A percentile compares a stretch with the other conserved stretches of the same genome.
Conservation (phyloP, 108 stramenopile species). For the Skeletonema potamos region DNA sequence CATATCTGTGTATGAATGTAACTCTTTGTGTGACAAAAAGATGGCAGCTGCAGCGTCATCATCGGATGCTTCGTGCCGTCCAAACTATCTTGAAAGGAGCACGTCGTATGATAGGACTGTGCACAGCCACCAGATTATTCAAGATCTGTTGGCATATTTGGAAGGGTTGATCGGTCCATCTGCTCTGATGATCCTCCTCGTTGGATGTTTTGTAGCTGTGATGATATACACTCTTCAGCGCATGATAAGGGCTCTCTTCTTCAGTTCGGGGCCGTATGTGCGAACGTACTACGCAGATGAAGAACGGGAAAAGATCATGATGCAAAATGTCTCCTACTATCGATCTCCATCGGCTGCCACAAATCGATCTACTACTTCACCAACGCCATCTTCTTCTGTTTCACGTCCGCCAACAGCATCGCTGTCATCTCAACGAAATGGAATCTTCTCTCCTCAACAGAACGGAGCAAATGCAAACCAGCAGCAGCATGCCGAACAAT, state of each 20-base stretch:
- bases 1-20: constrained; percentile 16
- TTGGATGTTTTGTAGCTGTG: constrained; percentile 18
- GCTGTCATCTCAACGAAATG: constrained; percentile 34
- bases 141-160: neutral
- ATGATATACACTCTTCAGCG: constrained; percentile 17
- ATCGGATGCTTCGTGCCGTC: neutral
- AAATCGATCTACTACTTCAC: neutral
- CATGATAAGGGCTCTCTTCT: constrained; percentile 12
- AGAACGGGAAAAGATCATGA: constrained; percentile 31
- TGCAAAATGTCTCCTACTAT: constrained; percentile 40
- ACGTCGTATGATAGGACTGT: neutral
- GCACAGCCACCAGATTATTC: constrained; percentile 7
- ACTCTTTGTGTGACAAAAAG: constrained; percentile 17
- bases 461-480: constrained; percentile 3
- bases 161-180: constrained; percentile 24
- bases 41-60: constrained; percentile 10
- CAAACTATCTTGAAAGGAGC: neutral
- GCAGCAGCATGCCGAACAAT: constrained; percentile 7
- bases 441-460: constrained; percentile 32
- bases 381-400: constrained; percentile 3
- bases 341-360: constrained; percentile 27
- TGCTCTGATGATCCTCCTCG: constrained; percentile 18
- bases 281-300: constrained; percentile 40
- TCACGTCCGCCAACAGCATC: constrained; percentile 26
- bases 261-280: constrained; percentile 17